phyloP scores from a whole-genome alignment of 176 grass and related monocot species.

The Zizania latifolia region DNA sequence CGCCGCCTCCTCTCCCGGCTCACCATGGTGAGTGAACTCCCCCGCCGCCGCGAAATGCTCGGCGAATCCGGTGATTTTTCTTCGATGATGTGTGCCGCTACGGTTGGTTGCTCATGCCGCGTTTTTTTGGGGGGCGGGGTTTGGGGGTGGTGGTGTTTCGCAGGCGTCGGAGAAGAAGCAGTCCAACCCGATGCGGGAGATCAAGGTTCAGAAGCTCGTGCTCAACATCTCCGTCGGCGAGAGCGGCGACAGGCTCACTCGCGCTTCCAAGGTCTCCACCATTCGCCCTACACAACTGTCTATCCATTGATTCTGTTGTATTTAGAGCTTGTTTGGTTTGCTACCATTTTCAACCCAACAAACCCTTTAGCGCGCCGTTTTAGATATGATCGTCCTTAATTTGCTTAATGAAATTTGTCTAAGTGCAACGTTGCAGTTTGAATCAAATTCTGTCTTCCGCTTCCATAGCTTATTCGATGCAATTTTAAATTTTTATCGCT shows the following conservation, averaged over 20 bases:
- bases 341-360: no score
- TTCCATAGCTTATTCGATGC: background rate
- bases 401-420: background rate
- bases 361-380: no score
- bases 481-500: background rate
- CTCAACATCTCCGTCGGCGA: conserved; percentile 49
- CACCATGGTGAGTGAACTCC: conserved; percentile 30
- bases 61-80: no score
- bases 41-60: background rate
- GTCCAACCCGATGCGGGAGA: conserved; percentile 42
- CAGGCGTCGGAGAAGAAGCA: conserved; percentile 49
- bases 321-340: no score
- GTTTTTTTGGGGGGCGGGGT: background rate
- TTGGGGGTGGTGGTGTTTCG: no score
- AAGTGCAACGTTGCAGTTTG: background rate
- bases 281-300: no score
- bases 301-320: no score
- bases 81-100: no score
- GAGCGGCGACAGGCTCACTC: conserved; percentile 45
- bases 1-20: background rate
- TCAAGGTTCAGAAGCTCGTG: conserved; percentile 54
- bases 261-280: conserved; percentile 33
- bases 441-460: background rate
- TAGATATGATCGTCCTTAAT: background rate
- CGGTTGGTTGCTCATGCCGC: background rate